Conservation (phyloP, 495 filamentous ascomycete genomes). For the Hyaloscypha bicolor region DNA sequence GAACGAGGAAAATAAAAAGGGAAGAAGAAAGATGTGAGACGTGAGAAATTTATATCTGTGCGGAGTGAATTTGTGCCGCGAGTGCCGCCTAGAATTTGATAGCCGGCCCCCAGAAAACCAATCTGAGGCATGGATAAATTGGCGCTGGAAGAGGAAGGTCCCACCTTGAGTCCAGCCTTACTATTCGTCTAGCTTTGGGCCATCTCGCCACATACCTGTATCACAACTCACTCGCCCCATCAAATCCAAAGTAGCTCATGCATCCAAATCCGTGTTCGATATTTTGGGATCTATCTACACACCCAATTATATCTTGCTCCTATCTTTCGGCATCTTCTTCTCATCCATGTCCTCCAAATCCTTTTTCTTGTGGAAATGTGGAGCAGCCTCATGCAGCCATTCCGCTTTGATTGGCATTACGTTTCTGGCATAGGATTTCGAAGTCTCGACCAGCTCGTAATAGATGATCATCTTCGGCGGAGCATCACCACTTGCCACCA, state of each 20-base stretch:
- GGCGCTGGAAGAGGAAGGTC: not conserved
- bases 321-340: conserved; percentile 65
- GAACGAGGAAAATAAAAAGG: not conserved
- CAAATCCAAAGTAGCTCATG: not conserved
- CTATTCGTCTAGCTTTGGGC: not conserved
- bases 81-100: not conserved
- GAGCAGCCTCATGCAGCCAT: conserved; percentile 90
- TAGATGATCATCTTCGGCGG: conserved; percentile 82
- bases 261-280: not conserved
- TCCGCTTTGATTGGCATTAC: conserved; percentile 81
- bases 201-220: not conserved
- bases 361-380: conserved; percentile 93
- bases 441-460: conserved; percentile 90
- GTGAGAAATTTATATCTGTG: conserved; percentile 6
- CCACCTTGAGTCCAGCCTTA: not conserved
- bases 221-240: not conserved
- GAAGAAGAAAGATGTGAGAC: not conserved
- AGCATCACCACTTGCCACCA: conserved; percentile 75
- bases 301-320: conserved; percentile 24
- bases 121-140: not conserved
- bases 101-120: not conserved
- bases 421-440: conserved; percentile 91
- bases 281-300: not conserved
- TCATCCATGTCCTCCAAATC: conserved; percentile 82
- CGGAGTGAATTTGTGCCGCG: not conserved